Percentiles rank a stretch among this genome's conserved stretches.
phyloP scores from a whole-genome alignment of 176 grass and related monocot species.

The Oryza nivara region DNA sequence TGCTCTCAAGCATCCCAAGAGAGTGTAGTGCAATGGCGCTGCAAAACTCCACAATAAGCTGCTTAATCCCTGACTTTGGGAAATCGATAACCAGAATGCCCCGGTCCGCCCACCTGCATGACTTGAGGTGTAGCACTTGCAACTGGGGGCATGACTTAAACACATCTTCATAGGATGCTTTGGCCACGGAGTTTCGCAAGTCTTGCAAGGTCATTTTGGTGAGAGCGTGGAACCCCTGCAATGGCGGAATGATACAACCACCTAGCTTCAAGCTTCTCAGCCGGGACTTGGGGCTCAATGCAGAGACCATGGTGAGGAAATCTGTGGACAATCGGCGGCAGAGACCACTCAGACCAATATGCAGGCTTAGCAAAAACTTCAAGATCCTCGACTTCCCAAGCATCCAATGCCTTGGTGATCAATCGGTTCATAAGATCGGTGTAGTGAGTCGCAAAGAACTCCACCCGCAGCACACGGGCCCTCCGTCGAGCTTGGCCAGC shows the following conservation, averaged over 20 bases:
- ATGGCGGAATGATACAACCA: conserved; percentile 1
- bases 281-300: conserved; percentile 23
- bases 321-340: background rate
- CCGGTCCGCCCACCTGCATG: background rate
- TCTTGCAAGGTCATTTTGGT: conserved; percentile 27
- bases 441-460: background rate
- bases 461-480: background rate
- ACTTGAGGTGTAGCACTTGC: conserved; percentile 30
- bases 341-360: too few species aligned
- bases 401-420: conserved; percentile 9
- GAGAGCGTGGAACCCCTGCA: conserved; percentile 23
- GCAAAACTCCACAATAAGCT: conserved; percentile 2
- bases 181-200: background rate
- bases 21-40: background rate
- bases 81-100: background rate
- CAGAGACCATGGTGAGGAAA: conserved; percentile 19
- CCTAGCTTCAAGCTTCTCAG: conserved; percentile 32
- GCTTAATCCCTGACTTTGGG: conserved; percentile 27
- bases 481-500: background rate
- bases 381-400: conserved; percentile 17
- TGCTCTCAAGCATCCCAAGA: conserved; percentile 34
- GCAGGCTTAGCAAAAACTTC: conserved; percentile 12
- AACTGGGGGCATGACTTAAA: conserved; percentile 33
- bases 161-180: background rate
- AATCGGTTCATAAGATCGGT: background rate